Evolutionary conservation across 1,139 yeast genomes (phyloP), one percentile per base, ranked within the genome.

Genomic region (Yamadazyma conglobata): DNA sequence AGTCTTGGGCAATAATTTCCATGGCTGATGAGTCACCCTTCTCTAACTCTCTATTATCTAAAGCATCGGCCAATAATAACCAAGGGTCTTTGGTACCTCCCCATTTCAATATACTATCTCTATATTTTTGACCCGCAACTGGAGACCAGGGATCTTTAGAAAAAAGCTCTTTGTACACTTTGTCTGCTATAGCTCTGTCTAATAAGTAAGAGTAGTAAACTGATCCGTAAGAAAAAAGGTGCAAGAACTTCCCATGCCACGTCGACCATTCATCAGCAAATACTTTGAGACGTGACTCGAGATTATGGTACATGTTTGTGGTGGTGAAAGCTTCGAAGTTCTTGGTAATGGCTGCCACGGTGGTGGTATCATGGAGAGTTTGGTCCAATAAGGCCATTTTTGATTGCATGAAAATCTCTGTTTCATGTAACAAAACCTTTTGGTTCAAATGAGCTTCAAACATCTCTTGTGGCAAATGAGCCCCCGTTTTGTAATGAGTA

Each of bases 181-280:
- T 78, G 21, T 87, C 79, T 0, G 98, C 96, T 43, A 91, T 86
- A 4, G 96, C 96, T 29, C 97, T 66, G 58, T 91, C 99, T 39
- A 93, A 72, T 37, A 91, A 59, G 54, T 93, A 91, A 24, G 96
- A 84, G 59, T 93, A 91, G 55, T 91, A 91, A 0, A 91, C 87
- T 0, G 96, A 86, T 0, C 98, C 98, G 52, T 91, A 91, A 1
- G 96, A 88, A 44, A 84, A 86, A 30, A 93, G 62, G 54, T 91
- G 99, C 1, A 96, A 95, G 56, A 91, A 89, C 52, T 81, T 87
- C 1, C 95, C 96, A 36, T 88, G 95, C 96, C 97, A 89, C 16
- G 80, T 79, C 2, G 94, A 79, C 49, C 72, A 64, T 12, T 64
- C 58, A 48, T 83, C 93, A 3, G 77, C 72, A 43, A 81, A 71